Base-by-base conservation (phyloP, 306 rosid species). In the Cicer cuneatum region DNA sequence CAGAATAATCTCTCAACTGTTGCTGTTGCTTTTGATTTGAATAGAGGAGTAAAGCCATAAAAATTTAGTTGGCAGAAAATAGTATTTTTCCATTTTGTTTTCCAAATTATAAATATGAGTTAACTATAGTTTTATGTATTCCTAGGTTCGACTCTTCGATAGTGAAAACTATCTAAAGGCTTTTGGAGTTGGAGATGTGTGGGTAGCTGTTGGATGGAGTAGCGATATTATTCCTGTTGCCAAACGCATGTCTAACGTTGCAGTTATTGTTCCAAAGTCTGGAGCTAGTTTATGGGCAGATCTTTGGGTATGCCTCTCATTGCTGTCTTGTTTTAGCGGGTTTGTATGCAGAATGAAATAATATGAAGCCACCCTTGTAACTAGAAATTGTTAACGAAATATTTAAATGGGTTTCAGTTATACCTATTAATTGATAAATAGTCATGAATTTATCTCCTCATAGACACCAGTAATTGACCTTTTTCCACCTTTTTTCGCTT, bases 141-240 rank as follows among this genome's bases (percentile, higher is more conserved):
- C 84, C 51, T 79, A 90, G 97, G 97, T 93, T 62, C 92, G 88
- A 45, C 84, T 89, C 70, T 91, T 91, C 65, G 98, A 91, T 82
- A 88, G 89, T 66, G 78, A 69, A 10, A 81, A 85, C 86, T 93
- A 93, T 70, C 81, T 93, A 70, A 93, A 93, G 88, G 93, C 98
- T 66, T 88, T 91, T 82, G 97, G 92, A 67, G 89, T 85, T 63
- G 98, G 97, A 64, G 96, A 93, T 16, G 93, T 88, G 69, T 93
- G 97, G 97, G 91, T 93, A 62, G 96, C 97, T 74, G 98, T 91
- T 79, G 98, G 98, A 57, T 89, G 97, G 98, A 91, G 98, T 59
- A 88, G 96, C 18, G 98, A 93, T 81, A 79, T 91, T 70, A 86
- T 93, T 84, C 97, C 97, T 62, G 77, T 85, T 56, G 93, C 95